These are phyloP conservation scores for Leucocoprinus birnbaumii DNA, from an alignment of 768 basidiomycete genomes.

Conservation along the genomic window DNA sequence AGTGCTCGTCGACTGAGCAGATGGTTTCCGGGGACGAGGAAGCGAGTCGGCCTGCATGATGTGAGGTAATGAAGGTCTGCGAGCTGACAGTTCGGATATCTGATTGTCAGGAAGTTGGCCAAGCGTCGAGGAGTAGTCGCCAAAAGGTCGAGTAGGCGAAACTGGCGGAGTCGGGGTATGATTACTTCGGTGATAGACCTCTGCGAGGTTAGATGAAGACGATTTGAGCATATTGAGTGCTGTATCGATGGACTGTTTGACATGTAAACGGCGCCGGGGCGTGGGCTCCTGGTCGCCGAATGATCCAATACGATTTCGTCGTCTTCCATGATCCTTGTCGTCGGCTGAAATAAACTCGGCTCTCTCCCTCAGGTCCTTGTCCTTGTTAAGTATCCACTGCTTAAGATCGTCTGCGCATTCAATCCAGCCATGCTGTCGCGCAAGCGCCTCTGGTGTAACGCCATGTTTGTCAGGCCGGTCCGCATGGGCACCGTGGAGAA, in stretches of 20 bases:
- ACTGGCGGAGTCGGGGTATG: slow-evolving; percentile 36
- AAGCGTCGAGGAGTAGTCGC: slow-evolving; percentile 43
- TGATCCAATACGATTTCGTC: slow-evolving; percentile 5
- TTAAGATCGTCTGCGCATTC: slow-evolving; percentile 73
- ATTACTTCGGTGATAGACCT: slow-evolving; percentile 17
- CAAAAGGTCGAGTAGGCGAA: slow-evolving; percentile 37
- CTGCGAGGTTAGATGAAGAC: slow-evolving; percentile 29
- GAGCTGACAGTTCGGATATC: slow-evolving; percentile 32
- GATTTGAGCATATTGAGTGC: slow-evolving; percentile 54
- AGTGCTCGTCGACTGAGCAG: slow-evolving; percentile 30
- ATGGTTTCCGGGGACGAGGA: slow-evolving; percentile 31
- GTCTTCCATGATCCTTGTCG: slow-evolving; percentile 10
- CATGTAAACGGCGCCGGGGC: slow-evolving; percentile 51
- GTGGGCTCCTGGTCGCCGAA: slow-evolving; percentile 25
- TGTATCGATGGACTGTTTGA: slow-evolving; percentile 80
- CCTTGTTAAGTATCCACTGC: slow-evolving; percentile 64
- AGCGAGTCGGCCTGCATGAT: slow-evolving; percentile 33
- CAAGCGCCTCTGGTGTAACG: slow-evolving; percentile 81
- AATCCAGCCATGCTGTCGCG: slow-evolving; percentile 75
- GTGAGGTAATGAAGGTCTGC: slow-evolving; percentile 72
- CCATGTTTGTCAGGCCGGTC: slow-evolving; percentile 89
- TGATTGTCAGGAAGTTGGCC: slow-evolving; percentile 25
- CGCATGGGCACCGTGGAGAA: slow-evolving; percentile 82
- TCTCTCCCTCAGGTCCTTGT: slow-evolving; percentile 57
- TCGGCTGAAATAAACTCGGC: slow-evolving; percentile 24